phyloP scores from a whole-genome alignment of 73 alveolate genomes.

The Tetrahymena borealis region DNA sequence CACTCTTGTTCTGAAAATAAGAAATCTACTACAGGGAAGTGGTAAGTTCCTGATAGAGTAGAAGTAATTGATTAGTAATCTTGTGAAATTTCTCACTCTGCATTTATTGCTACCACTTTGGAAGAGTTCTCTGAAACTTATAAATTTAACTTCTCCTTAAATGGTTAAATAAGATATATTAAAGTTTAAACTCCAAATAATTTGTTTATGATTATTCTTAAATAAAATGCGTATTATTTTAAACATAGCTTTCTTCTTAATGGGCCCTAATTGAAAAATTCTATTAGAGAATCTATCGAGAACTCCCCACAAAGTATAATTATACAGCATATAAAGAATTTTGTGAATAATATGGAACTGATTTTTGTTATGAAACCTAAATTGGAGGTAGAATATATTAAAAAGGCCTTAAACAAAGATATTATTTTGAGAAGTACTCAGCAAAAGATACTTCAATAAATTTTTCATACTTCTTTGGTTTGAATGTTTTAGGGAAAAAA shows the following conservation, averaged over 20 bases:
- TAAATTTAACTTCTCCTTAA: background rate
- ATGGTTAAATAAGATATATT: background rate
- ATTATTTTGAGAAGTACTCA: background rate
- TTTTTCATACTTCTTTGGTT: too few species aligned
- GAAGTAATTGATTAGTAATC: background rate
- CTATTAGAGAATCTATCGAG: background rate
- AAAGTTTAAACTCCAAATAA: background rate
- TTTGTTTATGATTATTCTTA: background rate
- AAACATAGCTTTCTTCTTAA: background rate
- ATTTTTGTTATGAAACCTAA: background rate
- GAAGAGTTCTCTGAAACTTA: background rate
- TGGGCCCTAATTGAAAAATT: background rate
- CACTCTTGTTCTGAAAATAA: background rate
- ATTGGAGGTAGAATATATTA: background rate
- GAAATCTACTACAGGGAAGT: background rate
- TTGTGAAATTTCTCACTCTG: background rate
- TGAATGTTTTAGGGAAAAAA: background rate
- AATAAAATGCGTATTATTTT: background rate
- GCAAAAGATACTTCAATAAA: background rate
- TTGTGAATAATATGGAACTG: background rate
- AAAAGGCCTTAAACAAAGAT: background rate
- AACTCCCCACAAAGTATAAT: background rate
- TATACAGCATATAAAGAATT: background rate
- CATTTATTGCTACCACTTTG: background rate
- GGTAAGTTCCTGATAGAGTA: background rate